These are phyloP conservation scores for Trametes gibbosa DNA, from an alignment of 768 basidiomycete species.

Conservation along the genomic window DNA sequence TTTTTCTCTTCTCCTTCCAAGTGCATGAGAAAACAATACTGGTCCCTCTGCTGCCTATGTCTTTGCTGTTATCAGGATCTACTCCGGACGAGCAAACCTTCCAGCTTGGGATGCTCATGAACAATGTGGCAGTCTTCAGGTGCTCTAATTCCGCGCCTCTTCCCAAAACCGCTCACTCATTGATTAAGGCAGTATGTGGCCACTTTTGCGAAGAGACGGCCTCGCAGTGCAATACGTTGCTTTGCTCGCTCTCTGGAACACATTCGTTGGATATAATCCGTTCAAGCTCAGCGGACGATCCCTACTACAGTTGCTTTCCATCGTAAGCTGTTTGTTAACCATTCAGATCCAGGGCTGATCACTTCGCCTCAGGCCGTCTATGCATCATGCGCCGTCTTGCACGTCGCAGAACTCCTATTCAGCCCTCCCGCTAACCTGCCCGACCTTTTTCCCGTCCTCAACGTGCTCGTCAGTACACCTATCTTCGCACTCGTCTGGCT, in stretches of 20 bases:
- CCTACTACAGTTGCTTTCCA: constrained; percentile 51
- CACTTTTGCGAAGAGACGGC: constrained; percentile 77
- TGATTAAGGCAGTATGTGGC: constrained; percentile 74
- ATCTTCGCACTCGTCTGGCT: constrained; percentile 84
- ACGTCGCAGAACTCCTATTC: constrained; percentile 60
- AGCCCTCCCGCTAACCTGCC: constrained; percentile 75
- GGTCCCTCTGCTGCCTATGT: constrained; percentile 81
- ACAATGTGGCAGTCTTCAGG: constrained; percentile 90
- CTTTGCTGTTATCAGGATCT: constrained; percentile 62
- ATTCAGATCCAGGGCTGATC: neutral
- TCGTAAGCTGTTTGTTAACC: constrained; percentile 37
- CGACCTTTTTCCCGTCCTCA: constrained; percentile 82
- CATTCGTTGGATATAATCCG: constrained; percentile 75
- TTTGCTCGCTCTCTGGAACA: constrained; percentile 75
- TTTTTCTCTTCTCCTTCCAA: constrained; percentile 96
- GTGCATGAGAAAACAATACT: constrained; percentile 95
- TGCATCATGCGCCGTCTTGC: constrained; percentile 49
- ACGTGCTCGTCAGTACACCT: constrained; percentile 76
- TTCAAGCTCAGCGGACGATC: constrained; percentile 44
- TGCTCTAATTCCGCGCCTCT: constrained; percentile 33
- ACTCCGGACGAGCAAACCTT: constrained; percentile 48
- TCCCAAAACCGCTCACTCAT: constrained; percentile 1
- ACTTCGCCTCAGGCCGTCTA: constrained; percentile 49
- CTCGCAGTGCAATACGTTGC: constrained; percentile 72
- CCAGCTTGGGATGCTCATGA: constrained; percentile 70